Conservation (phyloP, 2,329 filamentous ascomycete genomes). For the Achaetomium macrosporum region DNA sequence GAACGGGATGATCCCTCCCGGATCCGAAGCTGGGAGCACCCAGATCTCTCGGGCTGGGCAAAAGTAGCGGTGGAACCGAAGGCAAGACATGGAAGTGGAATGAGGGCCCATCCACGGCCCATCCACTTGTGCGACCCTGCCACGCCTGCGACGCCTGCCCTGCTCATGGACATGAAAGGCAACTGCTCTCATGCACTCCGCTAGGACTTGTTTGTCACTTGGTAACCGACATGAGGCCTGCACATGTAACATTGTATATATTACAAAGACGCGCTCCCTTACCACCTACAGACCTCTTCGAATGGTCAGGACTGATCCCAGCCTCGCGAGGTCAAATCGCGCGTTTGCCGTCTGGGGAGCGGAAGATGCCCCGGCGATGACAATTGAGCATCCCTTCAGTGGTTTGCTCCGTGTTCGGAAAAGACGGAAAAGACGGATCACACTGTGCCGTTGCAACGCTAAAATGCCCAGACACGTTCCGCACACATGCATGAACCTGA, state of each 20-base stretch:
- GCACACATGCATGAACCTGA: constrained; percentile 8
- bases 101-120: constrained; percentile 11
- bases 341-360: too few relatives aligned
- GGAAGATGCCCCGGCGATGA: too few relatives aligned
- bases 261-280: too few relatives aligned
- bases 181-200: constrained; percentile 18
- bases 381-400: not conserved
- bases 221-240: too few relatives aligned
- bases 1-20: constrained; percentile 6
- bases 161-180: constrained; percentile 16
- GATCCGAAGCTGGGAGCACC: constrained; percentile 14
- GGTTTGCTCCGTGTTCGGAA: constrained; percentile 13
- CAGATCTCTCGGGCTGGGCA: constrained; percentile 19
- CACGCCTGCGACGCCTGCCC: constrained; percentile 16
- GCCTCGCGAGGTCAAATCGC: not conserved
- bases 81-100: constrained; percentile 8
- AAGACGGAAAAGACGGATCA: not conserved
- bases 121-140: constrained; percentile 13
- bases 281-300: not conserved
- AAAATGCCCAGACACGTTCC: not conserved
- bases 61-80: constrained; percentile 24
- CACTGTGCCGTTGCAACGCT: constrained; percentile 2
- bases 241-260: too few relatives aligned
- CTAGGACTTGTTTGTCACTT: too few relatives aligned
- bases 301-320: not conserved